Percentiles rank a stretch among this genome's conserved stretches.
These are phyloP conservation scores for Aspergillus vadensis DNA, from an alignment of 2,329 filamentous ascomycete species.

Conservation along the genomic window DNA sequence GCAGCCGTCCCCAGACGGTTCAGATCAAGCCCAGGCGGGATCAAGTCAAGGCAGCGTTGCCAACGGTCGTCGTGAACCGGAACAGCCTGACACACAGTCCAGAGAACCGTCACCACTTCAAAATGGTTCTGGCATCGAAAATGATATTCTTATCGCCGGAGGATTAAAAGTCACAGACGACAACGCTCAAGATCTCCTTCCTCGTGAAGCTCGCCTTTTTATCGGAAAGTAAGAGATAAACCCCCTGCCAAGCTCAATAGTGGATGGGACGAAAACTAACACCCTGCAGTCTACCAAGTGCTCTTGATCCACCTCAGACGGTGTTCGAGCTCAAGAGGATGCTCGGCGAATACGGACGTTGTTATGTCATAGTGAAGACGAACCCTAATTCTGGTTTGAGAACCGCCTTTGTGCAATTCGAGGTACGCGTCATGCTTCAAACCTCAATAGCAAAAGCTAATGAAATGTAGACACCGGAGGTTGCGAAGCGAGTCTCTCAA, in stretches of 20 bases:
- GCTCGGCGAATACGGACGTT: not conserved
- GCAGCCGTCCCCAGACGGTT: no score
- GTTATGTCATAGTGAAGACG: not conserved
- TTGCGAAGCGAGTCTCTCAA: not conserved
- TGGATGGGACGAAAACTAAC: not conserved
- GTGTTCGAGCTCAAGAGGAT: not conserved
- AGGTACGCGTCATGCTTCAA: not conserved
- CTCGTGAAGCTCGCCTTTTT: not conserved
- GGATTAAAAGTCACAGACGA: not conserved
- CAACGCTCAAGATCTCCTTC: not conserved
- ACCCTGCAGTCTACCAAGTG: not conserved
- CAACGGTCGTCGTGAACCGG: no score
- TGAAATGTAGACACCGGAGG: not conserved
- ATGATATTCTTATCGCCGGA: no score
- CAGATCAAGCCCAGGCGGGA: no score
- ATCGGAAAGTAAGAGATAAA: not conserved
- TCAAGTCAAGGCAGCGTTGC: no score
- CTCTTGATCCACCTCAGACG: not conserved
- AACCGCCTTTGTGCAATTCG: not conserved
- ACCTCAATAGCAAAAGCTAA: not conserved
- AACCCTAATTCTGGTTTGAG: not conserved
- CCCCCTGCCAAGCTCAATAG: not conserved
- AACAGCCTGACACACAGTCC: not conserved
- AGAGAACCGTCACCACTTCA: not conserved
- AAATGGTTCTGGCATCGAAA: not conserved